Evolutionary conservation across 2,329 filamentous ascomycete genomes (phyloP), one percentile per base, ranked within the genome.

Genomic region (Alternaria hordeiaustralica): DNA sequence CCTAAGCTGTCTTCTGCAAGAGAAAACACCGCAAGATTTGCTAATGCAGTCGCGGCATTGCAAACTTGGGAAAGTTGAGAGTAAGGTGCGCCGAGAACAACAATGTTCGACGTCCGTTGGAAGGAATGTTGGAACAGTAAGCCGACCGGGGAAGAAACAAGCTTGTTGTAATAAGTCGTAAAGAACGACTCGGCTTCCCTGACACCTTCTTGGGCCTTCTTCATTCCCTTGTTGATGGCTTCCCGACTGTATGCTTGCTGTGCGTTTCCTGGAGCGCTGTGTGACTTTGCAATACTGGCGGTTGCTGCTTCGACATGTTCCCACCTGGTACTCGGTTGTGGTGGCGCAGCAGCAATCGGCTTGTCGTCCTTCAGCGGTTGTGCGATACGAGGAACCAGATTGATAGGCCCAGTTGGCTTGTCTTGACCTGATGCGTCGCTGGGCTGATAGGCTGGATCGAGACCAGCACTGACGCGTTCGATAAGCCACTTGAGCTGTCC

Each of bases 1-100:
- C 95, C 95, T 75, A 89, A 96, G 50, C 87, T 86, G 77, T 98
- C 95, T 79, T 98, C 94, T 4, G 84, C 83, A 58, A 97, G 81
- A 78, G 92, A 95, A 65, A 87, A 87, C 5, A 93, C 86, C 0
- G 92, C 87, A 26, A 98, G 84, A 54, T 87, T 85, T 12, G 88
- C 88, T 43, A 96, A 82, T 0, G 90, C 87, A 63, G 89, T 88
- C n/a, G 90, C 85, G 2, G 92, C 91, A 75, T 80, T 79, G 60
- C 72, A 73, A 43, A 81, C 74, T 10, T 73, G 66, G 9, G 70
- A 72, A 23, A 75, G 65, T 74, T 92, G 89, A 4, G 90, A 91
- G 73, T 91, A 89, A 0, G 94, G 94, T 0, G 86, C 83, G 30
- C 93, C 94, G 20, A 96, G 84, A 5, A 97, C 87, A 12, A 91